Conservation (phyloP, 2,329 filamentous ascomycete species). For the Aureobasidium sp. region DNA sequence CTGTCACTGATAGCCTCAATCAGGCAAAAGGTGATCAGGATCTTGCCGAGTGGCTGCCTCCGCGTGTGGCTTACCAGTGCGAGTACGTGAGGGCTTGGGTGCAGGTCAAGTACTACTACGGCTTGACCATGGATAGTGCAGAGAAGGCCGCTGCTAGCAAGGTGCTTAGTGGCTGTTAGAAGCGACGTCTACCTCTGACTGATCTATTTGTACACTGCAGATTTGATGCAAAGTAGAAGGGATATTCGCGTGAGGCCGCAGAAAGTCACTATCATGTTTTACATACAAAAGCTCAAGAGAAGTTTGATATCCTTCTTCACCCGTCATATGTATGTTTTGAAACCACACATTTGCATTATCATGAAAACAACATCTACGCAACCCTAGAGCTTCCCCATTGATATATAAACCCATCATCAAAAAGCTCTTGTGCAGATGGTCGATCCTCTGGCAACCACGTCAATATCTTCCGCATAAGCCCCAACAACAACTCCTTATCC, state of each 20-base stretch:
- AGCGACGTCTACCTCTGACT: too few relatives aligned
- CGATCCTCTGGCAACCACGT: constrained; percentile 30
- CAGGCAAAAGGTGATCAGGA: constrained; percentile 64
- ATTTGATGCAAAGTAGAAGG: too few relatives aligned
- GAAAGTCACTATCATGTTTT: too few relatives aligned
- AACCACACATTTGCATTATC: too few relatives aligned
- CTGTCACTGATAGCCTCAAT: constrained; percentile 74
- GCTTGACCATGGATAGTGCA: constrained; percentile 59
- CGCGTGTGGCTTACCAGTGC: constrained; percentile 64
- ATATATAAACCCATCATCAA: constrained; percentile 18
- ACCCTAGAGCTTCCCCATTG: too few relatives aligned
- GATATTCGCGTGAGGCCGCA: too few relatives aligned
- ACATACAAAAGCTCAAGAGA: too few relatives aligned
- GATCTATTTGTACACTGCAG: too few relatives aligned
- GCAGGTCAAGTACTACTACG: constrained; percentile 67
- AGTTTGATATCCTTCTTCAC: too few relatives aligned
- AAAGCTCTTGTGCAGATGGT: constrained; percentile 21
- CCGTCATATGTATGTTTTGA: too few relatives aligned
- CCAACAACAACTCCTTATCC: constrained; percentile 29
- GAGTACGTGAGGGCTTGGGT: constrained; percentile 72
- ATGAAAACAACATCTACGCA: too few relatives aligned
- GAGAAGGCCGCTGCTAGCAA: constrained; percentile 62
- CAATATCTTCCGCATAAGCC: constrained; percentile 33
- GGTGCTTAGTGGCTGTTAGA: constrained; percentile 60
- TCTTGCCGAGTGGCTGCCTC: constrained; percentile 71